These are phyloP conservation scores for Cadophora gregata DNA, from an alignment of 2,329 filamentous ascomycete species.

Conservation along the genomic window DNA sequence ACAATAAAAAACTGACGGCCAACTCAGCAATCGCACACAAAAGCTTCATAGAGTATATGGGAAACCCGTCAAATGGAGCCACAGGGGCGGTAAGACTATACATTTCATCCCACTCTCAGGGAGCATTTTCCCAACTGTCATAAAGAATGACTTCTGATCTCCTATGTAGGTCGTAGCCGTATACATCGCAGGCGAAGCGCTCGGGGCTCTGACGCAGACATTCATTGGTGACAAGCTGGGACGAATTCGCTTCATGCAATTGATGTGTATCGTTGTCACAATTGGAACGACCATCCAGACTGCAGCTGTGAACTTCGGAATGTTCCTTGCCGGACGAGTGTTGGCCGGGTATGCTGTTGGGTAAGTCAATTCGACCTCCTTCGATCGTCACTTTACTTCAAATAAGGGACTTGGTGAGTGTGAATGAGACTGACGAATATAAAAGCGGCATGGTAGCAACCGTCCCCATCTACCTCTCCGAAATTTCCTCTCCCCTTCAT, in stretches of 20 bases:
- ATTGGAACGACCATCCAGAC: slow-evolving; percentile 60
- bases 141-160: not conserved
- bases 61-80: slow-evolving; percentile 57
- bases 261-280: slow-evolving; percentile 60
- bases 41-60: slow-evolving; percentile 66
- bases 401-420: too few relatives aligned
- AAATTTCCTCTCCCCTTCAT: slow-evolving; percentile 37
- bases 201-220: slow-evolving; percentile 59
- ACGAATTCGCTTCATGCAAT: slow-evolving; percentile 59
- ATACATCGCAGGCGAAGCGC: slow-evolving; percentile 64
- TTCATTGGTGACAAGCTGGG: slow-evolving; percentile 59
- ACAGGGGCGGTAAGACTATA: slow-evolving; percentile 56
- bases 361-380: slow-evolving; percentile 39
- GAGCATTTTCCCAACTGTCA: not conserved
- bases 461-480: slow-evolving; percentile 42
- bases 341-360: slow-evolving; percentile 54
- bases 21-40: slow-evolving; percentile 59
- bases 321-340: slow-evolving; percentile 57
- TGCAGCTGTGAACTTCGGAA: slow-evolving; percentile 58
- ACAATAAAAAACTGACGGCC: not conserved
- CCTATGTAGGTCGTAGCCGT: slow-evolving; percentile 56
- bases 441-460: slow-evolving; percentile 34
- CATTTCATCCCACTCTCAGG: not conserved
- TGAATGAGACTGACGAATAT: not conserved
- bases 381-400: not conserved